Conservation (phyloP, 2,329 filamentous ascomycete genomes). For the Colletotrichum abscissum region DNA sequence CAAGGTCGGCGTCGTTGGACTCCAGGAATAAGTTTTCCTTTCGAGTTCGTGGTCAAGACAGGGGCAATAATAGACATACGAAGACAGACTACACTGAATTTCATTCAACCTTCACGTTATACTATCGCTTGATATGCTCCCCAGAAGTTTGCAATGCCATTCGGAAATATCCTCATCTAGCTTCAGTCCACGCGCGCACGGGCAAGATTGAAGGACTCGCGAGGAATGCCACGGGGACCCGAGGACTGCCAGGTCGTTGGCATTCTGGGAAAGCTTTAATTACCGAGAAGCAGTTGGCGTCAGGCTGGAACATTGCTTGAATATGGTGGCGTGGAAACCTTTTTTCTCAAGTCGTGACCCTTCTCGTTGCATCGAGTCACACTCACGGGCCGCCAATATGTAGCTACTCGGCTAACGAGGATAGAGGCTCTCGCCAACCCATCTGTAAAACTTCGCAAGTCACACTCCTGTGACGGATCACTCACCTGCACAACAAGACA, state of each 20-base stretch:
- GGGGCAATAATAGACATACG: too few species aligned
- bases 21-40: not conserved
- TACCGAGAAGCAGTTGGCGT: conserved; percentile 10
- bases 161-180: not conserved
- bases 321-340: not conserved
- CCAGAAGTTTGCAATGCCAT: not conserved
- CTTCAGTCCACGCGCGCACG: not conserved
- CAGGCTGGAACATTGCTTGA: conserved; percentile 9
- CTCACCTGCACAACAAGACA: not conserved
- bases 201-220: not conserved
- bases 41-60: too few species aligned
- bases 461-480: not conserved
- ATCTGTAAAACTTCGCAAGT: too few species aligned
- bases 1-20: conserved; percentile 22
- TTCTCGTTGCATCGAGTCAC: not conserved
- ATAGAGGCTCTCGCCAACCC: too few species aligned
- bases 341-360: too few species aligned
- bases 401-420: too few species aligned
- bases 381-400: too few species aligned
- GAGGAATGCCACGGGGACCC: not conserved
- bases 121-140: too few species aligned
- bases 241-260: not conserved
- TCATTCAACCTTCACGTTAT: not conserved
- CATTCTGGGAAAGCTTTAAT: not conserved
- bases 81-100: not conserved